A percentile compares a stretch with the other conserved stretches of the same genome.
Evolutionary conservation across 2,329 filamentous ascomycete species (phyloP).

Genomic region (Rasamsonia emersonii): DNA sequence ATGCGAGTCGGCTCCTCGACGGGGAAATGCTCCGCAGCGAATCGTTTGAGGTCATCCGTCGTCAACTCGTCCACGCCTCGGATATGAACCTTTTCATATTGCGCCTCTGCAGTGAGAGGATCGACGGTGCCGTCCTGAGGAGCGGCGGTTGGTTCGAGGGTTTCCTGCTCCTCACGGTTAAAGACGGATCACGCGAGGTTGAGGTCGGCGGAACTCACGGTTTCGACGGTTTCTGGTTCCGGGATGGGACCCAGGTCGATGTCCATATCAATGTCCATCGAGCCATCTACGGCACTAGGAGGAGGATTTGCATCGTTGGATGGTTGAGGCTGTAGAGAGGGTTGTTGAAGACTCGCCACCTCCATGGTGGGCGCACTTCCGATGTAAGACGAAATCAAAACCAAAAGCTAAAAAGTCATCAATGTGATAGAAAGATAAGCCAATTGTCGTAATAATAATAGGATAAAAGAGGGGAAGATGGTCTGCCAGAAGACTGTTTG

Average conservation of each 20-base stretch:
- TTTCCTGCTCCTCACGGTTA: conserved; percentile 14
- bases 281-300: conserved; percentile 19
- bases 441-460: too few species aligned
- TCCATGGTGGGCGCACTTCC: conserved; percentile 11
- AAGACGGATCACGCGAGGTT: background rate
- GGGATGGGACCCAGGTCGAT: conserved; percentile 47
- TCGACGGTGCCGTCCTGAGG: conserved; percentile 17
- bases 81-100: conserved; percentile 65
- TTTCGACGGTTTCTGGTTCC: conserved; percentile 26
- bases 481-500: too few species aligned
- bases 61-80: conserved; percentile 74
- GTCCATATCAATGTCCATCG: conserved; percentile 68
- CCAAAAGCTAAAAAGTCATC: conserved; percentile 1
- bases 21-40: conserved; percentile 60
- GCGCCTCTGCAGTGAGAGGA: conserved; percentile 23
- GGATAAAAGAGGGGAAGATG: too few species aligned
- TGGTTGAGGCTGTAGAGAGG: conserved; percentile 8
- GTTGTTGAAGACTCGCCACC: conserved; percentile 12
- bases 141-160: conserved; percentile 9
- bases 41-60: conserved; percentile 69
- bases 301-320: conserved; percentile 6
- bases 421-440: background rate
- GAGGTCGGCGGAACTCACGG: conserved; percentile 15
- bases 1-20: conserved; percentile 51
- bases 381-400: conserved; percentile 1